Evolutionary conservation across 164 flowering plant species (phyloP).

Genomic region (Aristolochia contorta): DNA sequence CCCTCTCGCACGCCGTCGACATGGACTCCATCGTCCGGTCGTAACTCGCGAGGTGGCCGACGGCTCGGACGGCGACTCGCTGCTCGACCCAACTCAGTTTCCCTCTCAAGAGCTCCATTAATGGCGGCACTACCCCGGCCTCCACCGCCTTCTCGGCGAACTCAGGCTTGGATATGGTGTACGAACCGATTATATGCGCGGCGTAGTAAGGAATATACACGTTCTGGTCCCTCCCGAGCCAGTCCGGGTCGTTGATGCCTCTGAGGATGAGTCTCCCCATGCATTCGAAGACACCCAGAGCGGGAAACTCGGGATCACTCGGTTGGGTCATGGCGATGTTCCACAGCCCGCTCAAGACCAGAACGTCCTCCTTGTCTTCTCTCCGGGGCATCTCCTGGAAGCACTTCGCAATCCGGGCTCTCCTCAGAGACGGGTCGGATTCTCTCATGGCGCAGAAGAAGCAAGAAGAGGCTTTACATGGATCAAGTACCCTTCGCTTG

Average conservation of each 20-base stretch:
- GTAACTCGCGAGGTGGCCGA: slow-evolving; percentile 79
- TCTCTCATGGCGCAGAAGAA: slow-evolving; percentile 76
- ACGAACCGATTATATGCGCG: slow-evolving; percentile 86
- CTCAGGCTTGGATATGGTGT: slow-evolving; percentile 63
- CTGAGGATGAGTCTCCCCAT: slow-evolving; percentile 43
- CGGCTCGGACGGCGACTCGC: slow-evolving; percentile 68
- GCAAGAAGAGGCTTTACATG: slow-evolving; percentile 34
- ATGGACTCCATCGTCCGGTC: slow-evolving; percentile 41
- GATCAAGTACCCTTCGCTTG: neutral
- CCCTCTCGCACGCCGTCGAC: slow-evolving; percentile 32
- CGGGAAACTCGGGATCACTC: slow-evolving; percentile 52
- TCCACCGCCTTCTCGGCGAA: slow-evolving; percentile 54
- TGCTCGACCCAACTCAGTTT: slow-evolving; percentile 85
- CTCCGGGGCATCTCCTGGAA: slow-evolving; percentile 37
- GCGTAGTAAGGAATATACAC: slow-evolving; percentile 86
- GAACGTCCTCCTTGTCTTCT: slow-evolving; percentile 46
- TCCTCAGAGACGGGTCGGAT: slow-evolving; percentile 28
- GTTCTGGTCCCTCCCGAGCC: slow-evolving; percentile 61
- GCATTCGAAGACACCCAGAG: slow-evolving; percentile 64
- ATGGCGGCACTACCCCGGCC: slow-evolving; percentile 54
- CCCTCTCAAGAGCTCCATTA: slow-evolving; percentile 65
- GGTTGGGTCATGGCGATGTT: slow-evolving; percentile 79
- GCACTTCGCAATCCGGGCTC: slow-evolving; percentile 29
- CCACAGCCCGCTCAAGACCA: slow-evolving; percentile 63
- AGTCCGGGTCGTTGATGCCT: slow-evolving; percentile 32